These are phyloP conservation scores for Diplodia scrobiculata DNA, from an alignment of 2,329 filamentous ascomycete genomes.

Conservation along the genomic window DNA sequence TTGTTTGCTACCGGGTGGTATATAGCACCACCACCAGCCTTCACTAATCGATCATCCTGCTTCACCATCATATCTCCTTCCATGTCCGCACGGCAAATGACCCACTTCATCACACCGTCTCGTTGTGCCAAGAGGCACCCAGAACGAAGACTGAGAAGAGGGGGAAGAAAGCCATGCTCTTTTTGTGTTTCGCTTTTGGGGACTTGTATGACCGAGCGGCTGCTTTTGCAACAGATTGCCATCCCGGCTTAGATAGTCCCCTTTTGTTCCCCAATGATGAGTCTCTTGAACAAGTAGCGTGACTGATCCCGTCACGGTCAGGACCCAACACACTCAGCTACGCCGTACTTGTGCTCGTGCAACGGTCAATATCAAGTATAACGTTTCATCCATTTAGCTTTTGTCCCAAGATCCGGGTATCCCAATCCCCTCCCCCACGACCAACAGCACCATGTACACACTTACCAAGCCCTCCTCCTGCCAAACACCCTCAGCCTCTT, in stretches of 20 bases:
- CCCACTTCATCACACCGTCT: not conserved
- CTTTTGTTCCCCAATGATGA: not conserved
- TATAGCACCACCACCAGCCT: no score
- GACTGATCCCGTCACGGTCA: not conserved
- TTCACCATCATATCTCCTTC: no score
- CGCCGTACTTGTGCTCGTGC: not conserved
- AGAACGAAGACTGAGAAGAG: not conserved
- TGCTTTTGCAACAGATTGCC: not conserved
- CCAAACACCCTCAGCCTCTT: constrained; percentile 82
- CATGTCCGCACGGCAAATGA: not conserved
- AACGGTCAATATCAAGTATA: not conserved
- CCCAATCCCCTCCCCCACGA: not conserved
- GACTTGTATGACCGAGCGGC: not conserved
- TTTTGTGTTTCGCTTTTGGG: not conserved
- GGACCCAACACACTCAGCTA: not conserved
- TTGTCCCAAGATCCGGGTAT: not conserved
- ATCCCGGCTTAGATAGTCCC: not conserved
- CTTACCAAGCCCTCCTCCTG: constrained; percentile 42
- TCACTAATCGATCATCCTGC: no score
- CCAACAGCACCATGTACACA: not conserved
- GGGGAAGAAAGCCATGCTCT: not conserved
- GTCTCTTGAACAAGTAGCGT: not conserved
- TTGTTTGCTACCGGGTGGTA: no score
- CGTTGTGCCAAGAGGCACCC: not conserved
- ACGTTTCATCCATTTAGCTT: not conserved